Evolutionary conservation across 306 rosid species (phyloP).

Genomic region (Ziziphus jujuba): DNA sequence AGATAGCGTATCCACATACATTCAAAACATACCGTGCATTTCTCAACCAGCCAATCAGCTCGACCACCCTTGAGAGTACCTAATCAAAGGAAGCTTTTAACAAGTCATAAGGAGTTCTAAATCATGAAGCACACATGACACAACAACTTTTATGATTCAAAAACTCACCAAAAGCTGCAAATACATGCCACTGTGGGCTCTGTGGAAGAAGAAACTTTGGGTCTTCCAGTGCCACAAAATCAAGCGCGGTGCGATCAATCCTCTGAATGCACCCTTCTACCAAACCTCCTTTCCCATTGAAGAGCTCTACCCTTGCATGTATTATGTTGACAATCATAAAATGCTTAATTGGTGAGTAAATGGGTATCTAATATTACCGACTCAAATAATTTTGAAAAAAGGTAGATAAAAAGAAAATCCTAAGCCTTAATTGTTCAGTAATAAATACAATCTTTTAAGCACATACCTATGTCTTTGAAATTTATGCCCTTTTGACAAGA

Average conservation of each 20-base stretch:
- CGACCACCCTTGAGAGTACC: slow-evolving; percentile 95
- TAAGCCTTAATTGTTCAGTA: background rate
- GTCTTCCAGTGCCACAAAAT: slow-evolving; percentile 73
- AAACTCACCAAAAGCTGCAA: slow-evolving; percentile 74
- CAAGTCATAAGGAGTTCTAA: slow-evolving; percentile 10
- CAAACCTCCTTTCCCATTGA: slow-evolving; percentile 85
- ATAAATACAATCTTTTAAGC: background rate
- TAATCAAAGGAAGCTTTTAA: slow-evolving; percentile 32
- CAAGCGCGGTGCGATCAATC: slow-evolving; percentile 56
- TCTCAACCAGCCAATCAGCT: slow-evolving; percentile 95
- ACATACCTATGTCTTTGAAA: background rate
- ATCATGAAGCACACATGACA: slow-evolving; percentile 20
- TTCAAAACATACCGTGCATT: slow-evolving; percentile 70
- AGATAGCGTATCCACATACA: slow-evolving; percentile 17
- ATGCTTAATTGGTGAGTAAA: slow-evolving; percentile 1
- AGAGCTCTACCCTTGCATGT: slow-evolving; percentile 84
- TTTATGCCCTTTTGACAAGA: background rate
- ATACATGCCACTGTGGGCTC: slow-evolving; percentile 67
- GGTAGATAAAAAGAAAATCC: background rate
- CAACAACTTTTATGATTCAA: slow-evolving; percentile 4
- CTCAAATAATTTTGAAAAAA: background rate
- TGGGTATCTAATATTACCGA: background rate
- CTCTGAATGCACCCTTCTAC: slow-evolving; percentile 73
- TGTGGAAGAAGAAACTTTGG: slow-evolving; percentile 57
- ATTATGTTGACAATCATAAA: slow-evolving; percentile 29